These are phyloP conservation scores for Asclepias syriaca DNA, from an alignment of 257 asterid species.

Conservation along the genomic window DNA sequence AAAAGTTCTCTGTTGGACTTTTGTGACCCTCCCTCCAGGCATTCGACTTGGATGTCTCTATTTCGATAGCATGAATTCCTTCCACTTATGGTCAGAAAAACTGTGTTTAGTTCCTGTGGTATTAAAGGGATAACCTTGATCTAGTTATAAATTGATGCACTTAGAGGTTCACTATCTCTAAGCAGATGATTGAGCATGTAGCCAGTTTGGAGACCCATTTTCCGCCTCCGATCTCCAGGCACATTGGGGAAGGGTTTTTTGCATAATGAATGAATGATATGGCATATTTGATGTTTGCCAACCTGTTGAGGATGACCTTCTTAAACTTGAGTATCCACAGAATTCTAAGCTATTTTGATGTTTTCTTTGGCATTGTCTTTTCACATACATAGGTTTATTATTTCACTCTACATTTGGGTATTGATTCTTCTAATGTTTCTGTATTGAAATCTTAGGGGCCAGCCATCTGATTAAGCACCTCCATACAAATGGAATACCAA, in stretches of 20 bases:
- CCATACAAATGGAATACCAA: conserved; percentile 77
- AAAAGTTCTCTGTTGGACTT: neutral
- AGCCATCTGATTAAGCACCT: conserved; percentile 69
- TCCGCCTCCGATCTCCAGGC: neutral
- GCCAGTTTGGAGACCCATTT: neutral
- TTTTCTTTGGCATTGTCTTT: neutral
- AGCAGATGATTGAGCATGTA: neutral
- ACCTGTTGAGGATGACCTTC: neutral
- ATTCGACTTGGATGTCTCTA: neutral
- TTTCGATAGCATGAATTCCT: neutral
- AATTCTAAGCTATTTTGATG: neutral
- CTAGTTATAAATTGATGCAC: neutral
- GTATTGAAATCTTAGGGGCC: conserved; percentile 52
- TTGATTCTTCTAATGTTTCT: neutral
- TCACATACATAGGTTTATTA: neutral
- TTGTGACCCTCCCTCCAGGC: neutral
- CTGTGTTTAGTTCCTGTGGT: neutral
- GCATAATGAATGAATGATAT: neutral
- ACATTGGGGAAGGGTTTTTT: neutral
- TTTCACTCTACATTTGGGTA: neutral
- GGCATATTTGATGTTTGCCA: neutral
- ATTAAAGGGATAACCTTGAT: neutral
- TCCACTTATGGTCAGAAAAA: neutral
- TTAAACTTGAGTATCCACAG: neutral
- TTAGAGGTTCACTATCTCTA: neutral